These are phyloP conservation scores for Fomitopsis serialis DNA, from an alignment of 768 basidiomycete species.

Conservation along the genomic window DNA sequence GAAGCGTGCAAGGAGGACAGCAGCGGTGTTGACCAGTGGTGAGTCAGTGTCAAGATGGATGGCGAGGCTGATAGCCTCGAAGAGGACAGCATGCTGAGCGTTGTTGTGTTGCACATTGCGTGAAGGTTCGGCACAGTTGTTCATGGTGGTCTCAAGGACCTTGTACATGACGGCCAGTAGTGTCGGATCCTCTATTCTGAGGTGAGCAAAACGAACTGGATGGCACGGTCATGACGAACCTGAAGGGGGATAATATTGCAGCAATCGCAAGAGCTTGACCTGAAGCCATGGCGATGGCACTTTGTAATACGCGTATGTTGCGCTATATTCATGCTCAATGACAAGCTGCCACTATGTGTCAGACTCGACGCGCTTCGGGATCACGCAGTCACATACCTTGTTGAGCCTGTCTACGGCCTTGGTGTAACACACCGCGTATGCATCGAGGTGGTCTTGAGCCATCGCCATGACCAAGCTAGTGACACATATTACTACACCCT, in stretches of 20 bases:
- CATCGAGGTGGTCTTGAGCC: conserved; percentile 90
- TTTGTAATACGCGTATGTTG: conserved; percentile 95
- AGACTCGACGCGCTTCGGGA: background rate
- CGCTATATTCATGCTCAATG: conserved; percentile 83
- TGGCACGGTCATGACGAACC: conserved; percentile 44
- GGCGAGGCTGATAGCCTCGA: conserved; percentile 94
- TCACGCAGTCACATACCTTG: conserved; percentile 48
- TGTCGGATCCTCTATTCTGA: conserved; percentile 71
- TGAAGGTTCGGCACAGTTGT: conserved; percentile 84
- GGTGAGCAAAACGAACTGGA: conserved; percentile 1
- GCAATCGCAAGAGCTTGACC: conserved; percentile 85
- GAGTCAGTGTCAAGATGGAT: conserved; percentile 95
- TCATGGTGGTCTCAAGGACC: conserved; percentile 87
- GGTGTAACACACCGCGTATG: conserved; percentile 87
- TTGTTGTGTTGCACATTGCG: conserved; percentile 98
- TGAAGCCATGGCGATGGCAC: conserved; percentile 98
- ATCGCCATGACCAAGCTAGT: conserved; percentile 91
- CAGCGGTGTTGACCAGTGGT: conserved; percentile 80
- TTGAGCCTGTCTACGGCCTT: conserved; percentile 90
- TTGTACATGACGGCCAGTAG: conserved; percentile 71
- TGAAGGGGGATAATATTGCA: conserved; percentile 95
- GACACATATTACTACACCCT: conserved; percentile 95
- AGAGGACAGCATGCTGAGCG: conserved; percentile 95
- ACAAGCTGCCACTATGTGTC: conserved; percentile 54
- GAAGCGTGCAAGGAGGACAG: conserved; percentile 88